Evolutionary conservation across 129 eudicot species (phyloP).

Genomic region (Solidago caesia): DNA sequence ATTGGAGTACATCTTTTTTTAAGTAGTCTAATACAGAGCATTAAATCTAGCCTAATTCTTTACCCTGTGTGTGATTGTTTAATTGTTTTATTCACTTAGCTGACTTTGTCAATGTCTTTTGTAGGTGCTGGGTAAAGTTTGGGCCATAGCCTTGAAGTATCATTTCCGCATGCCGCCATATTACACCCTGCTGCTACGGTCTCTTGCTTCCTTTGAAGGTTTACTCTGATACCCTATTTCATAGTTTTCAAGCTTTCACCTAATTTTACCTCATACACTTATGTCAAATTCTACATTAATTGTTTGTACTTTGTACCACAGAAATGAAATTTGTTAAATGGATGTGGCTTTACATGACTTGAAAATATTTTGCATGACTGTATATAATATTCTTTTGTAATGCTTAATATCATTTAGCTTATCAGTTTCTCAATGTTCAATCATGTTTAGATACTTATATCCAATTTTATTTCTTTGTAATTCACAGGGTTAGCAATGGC

Average conservation of each 20-base stretch:
- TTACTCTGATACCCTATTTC: slow-evolving; percentile 7
- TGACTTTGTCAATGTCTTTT: slow-evolving; percentile 32
- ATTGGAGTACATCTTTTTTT: too few relatives aligned
- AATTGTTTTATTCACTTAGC: slow-evolving; percentile 19
- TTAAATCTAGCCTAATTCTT: neutral
- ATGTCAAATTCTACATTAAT: neutral
- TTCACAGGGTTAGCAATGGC: slow-evolving; percentile 85
- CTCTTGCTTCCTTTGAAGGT: slow-evolving; percentile 98
- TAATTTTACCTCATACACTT: neutral
- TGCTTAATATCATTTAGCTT: slow-evolving; percentile 1
- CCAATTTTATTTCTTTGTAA: slow-evolving; percentile 11
- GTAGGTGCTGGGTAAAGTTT: slow-evolving; percentile 85
- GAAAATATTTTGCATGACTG: neutral
- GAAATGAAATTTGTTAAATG: neutral
- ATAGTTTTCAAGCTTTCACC: neutral
- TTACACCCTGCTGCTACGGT: slow-evolving; percentile 75
- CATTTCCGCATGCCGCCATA: slow-evolving; percentile 97
- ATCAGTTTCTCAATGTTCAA: slow-evolving; percentile 11
- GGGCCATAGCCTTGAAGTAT: slow-evolving; percentile 85
- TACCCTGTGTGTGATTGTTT: slow-evolving; percentile 6
- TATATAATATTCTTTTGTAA: neutral
- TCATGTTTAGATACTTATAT: slow-evolving; percentile 2
- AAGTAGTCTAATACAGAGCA: neutral
- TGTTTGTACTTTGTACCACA: neutral
- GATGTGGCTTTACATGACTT: neutral